Evolutionary conservation across 192 early-diverging fungal species (phyloP).

Genomic region (Gigaspora rosea): DNA sequence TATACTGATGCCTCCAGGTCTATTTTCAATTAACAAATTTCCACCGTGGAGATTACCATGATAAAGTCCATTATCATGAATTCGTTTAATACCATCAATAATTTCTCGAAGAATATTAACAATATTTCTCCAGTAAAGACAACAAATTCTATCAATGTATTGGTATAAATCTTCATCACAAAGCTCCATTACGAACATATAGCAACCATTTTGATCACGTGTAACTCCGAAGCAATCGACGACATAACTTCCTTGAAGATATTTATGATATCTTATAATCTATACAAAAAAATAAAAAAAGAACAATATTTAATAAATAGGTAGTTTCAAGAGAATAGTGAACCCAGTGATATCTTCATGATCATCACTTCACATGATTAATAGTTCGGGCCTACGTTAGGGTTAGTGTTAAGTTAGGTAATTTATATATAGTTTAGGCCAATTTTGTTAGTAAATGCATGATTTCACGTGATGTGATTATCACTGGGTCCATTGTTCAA

Average conservation of each 20-base stretch:
- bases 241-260: not conserved
- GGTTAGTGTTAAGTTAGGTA: too few relatives aligned
- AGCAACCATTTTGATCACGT: not conserved
- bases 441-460: too few relatives aligned
- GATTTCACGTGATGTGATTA: too few relatives aligned
- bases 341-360: too few relatives aligned
- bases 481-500: too few relatives aligned
- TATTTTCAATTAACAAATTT: constrained; percentile 10
- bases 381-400: too few relatives aligned
- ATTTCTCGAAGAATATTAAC: not conserved
- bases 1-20: not conserved
- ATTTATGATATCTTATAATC: not conserved
- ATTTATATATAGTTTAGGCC: too few relatives aligned
- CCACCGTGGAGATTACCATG: constrained; percentile 19
- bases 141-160: not conserved
- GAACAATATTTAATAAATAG: too few relatives aligned
- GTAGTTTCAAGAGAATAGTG: too few relatives aligned
- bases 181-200: constrained; percentile 3
- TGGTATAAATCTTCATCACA: not conserved
- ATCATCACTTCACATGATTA: too few relatives aligned
- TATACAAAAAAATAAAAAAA: not conserved
- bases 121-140: not conserved
- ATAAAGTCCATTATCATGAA: not conserved
- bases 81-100: not conserved
- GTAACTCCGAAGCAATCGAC: constrained; percentile 4